A percentile compares a stretch with the other conserved stretches of the same genome.
These are phyloP conservation scores for Inga laurina DNA, from an alignment of 306 rosid species.

Conservation along the genomic window DNA sequence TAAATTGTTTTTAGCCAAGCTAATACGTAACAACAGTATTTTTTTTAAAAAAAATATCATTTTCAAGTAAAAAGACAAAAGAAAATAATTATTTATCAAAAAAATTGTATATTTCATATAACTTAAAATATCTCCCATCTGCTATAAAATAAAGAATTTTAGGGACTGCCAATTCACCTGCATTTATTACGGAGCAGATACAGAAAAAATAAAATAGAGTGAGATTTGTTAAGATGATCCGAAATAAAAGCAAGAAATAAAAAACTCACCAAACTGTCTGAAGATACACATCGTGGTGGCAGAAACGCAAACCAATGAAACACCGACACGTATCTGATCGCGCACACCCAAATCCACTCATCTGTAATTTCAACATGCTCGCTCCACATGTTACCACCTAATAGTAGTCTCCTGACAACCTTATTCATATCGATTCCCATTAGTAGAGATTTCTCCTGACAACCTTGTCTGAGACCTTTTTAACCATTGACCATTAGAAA, in stretches of 20 bases:
- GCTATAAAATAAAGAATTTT: background rate
- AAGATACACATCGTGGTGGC: slow-evolving; percentile 14
- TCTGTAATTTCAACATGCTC: background rate
- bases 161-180: background rate
- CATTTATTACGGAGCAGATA: background rate
- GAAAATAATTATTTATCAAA: too few relatives aligned
- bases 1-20: too few relatives aligned
- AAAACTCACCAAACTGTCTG: background rate
- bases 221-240: background rate
- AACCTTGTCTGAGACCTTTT: too few relatives aligned
- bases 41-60: too few relatives aligned
- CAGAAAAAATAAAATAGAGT: background rate
- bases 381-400: slow-evolving; percentile 27
- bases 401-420: too few relatives aligned
- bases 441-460: too few relatives aligned
- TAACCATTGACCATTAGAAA: too few relatives aligned
- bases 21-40: too few relatives aligned
- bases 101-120: too few relatives aligned
- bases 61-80: too few relatives aligned
- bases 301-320: slow-evolving; percentile 12
- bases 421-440: too few relatives aligned
- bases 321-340: slow-evolving; percentile 29
- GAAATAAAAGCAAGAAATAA: background rate
- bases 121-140: too few relatives aligned
- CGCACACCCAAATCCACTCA: background rate